phyloP scores from a whole-genome alignment of 192 early-diverging fungal genomes.

The Podila verticillata region DNA sequence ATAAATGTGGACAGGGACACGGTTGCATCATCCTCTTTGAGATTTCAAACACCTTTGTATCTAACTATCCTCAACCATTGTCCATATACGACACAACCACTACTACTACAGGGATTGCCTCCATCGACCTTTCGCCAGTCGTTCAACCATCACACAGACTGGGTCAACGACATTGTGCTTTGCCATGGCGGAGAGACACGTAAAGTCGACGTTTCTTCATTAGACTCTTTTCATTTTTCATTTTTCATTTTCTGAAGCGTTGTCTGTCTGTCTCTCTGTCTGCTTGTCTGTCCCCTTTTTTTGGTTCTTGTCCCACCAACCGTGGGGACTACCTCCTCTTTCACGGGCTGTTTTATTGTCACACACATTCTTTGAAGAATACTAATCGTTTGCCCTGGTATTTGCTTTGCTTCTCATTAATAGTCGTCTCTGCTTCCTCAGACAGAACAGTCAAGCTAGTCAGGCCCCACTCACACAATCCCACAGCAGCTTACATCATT shows the following conservation, averaged over 20 bases:
- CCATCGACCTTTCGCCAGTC: constrained; percentile 73
- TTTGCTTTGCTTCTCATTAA: not conserved
- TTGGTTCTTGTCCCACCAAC: not conserved
- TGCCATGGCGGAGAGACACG: constrained; percentile 70
- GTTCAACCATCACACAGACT: constrained; percentile 90
- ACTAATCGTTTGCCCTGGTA: not conserved
- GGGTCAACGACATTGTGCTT: constrained; percentile 95
- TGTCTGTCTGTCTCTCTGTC: no score
- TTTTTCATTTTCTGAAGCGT: not conserved
- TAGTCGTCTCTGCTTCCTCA: constrained; percentile 89
- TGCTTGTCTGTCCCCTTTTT: not conserved
- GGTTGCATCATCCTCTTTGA: no score
- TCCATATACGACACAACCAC: not conserved
- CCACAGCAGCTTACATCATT: constrained; percentile 63
- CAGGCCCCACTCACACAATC: constrained; percentile 65
- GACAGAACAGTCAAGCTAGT: constrained; percentile 90
- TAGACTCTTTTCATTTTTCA: not conserved
- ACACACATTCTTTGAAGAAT: not conserved
- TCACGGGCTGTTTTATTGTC: no score
- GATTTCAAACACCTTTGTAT: no score
- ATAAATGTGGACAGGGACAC: no score
- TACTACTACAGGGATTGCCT: constrained; percentile 40
- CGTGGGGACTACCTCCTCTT: not conserved
- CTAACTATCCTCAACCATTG: no score
- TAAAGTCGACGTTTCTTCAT: constrained; percentile 43